phyloP scores from a whole-genome alignment of 169 alveolate genomes.

The Plasmodium cynomolgi region DNA sequence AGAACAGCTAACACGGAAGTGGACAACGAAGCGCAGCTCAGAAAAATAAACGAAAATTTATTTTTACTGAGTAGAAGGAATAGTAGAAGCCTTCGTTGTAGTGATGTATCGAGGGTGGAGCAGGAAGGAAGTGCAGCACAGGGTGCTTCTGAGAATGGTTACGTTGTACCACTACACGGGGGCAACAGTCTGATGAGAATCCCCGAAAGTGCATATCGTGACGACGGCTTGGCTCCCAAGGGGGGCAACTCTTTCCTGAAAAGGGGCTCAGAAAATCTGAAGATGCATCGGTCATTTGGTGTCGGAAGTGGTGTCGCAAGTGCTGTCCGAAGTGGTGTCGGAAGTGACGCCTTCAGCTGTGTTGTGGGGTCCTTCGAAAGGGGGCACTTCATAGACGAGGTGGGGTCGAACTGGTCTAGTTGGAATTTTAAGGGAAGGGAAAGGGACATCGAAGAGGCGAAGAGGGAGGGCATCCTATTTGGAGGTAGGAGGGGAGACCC shows the following conservation, averaged over 20 bases:
- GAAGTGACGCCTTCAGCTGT: neutral
- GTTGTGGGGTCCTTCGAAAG: conserved; percentile 1
- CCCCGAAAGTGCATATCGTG: neutral
- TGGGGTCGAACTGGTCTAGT: neutral
- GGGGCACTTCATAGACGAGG: conserved; percentile 12
- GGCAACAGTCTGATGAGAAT: neutral
- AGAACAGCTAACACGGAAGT: neutral
- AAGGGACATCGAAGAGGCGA: neutral
- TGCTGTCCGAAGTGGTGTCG: neutral
- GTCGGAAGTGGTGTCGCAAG: neutral
- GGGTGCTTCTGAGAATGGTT: neutral
- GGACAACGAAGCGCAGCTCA: neutral
- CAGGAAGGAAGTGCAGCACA: neutral
- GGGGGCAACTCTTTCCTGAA: conserved; percentile 7
- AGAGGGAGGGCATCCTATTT: neutral
- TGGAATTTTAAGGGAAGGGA: neutral
- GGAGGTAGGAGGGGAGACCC: neutral
- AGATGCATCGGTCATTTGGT: neutral
- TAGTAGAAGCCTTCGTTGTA: neutral
- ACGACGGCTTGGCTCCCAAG: neutral
- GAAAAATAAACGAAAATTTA: neutral
- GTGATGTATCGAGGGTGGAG: neutral
- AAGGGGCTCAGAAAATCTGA: conserved; percentile 2
- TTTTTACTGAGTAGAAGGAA: conserved; percentile 4
- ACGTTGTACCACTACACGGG: neutral